phyloP scores from a whole-genome alignment of 2,329 filamentous ascomycete species.

The Thermoascus crustaceus region DNA sequence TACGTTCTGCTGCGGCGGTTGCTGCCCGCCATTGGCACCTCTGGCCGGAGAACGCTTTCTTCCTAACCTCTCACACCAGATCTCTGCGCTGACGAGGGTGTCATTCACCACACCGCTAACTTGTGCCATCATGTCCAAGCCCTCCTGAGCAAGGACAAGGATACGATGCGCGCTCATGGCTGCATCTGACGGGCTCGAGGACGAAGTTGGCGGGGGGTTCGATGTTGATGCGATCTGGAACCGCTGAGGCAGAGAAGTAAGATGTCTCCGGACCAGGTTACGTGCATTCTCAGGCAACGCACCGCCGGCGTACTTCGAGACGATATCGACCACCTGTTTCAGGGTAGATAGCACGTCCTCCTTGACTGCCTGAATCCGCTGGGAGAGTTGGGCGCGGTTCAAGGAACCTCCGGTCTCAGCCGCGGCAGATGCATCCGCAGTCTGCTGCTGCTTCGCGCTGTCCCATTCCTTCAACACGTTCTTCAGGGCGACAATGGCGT shows the following conservation, averaged over 20 bases:
- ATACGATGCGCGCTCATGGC: conserved; percentile 62
- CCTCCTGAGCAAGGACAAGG: conserved; percentile 78
- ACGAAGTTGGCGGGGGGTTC: conserved; percentile 25
- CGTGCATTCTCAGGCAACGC: conserved; percentile 83
- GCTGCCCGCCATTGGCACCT: conserved; percentile 15
- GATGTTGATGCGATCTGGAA: conserved; percentile 64
- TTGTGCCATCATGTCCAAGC: conserved; percentile 88
- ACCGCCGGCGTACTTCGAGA: conserved; percentile 85
- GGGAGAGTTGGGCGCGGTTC: conserved; percentile 44
- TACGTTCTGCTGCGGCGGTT: conserved; percentile 12
- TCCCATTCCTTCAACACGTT: conserved; percentile 76
- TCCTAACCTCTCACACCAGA: conserved; percentile 77
- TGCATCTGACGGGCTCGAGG: conserved; percentile 35
- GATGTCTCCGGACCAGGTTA: conserved; percentile 70
- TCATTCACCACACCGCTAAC: conserved; percentile 81
- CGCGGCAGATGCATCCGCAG: conserved; percentile 13
- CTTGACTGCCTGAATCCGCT: conserved; percentile 59
- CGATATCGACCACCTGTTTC: conserved; percentile 71
- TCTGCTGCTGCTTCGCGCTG: conserved; percentile 31
- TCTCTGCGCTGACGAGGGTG: conserved; percentile 82
- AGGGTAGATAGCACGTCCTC: conserved; percentile 69
- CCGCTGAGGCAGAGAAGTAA: conserved; percentile 74
- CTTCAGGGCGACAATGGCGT: conserved; percentile 65
- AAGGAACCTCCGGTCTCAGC: conserved; percentile 21
- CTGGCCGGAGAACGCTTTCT: conserved; percentile 32